Base-by-base conservation (phyloP, 164 flowering plant species). In the Aristolochia californica region DNA sequence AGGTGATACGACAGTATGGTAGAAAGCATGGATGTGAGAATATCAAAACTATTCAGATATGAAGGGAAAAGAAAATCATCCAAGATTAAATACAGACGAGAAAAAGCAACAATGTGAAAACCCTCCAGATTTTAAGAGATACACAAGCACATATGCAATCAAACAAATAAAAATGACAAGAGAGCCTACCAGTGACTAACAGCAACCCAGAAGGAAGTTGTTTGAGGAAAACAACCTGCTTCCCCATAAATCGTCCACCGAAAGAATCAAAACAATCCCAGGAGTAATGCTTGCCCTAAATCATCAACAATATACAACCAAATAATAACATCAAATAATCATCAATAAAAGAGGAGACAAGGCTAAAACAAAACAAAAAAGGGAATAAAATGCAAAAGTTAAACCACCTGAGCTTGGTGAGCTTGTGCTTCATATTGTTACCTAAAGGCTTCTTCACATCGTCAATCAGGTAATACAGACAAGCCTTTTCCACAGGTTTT, bases 391-490 rank as follows among this genome's bases (percentile, higher is more conserved):
- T 34, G 40, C 40, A 34, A 1, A 7, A 34, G 40, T 12, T 34
- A 12, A 34, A 34, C 7, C 40, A 34, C 40, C 10, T 34, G 40
- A 34, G 76, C 70, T 72, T 66, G 55, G 76, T 69, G 57, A 65
- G 70, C 34, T 62, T 63, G 40, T 27, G 57, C 65, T 85, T 88
- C 69, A 82, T 81, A 64, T 75, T 84, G 77, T 85, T 85, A 40
- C 68, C 56, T n/a, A 84, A 70, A 0, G 95, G 96, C 68, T 79
- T 81, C 84, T 83, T 85, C 45, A 90, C 78, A 24, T 90, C 94
- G 43, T 90, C 97, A 15, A 94, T 91, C 8, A 91, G 97, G 68
- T 91, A 91, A 58, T 79, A 88, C 76, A 85, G 88, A 23, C 88
- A 77, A 0, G 83, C 66, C 72, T 83, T 84, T 59, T 61, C 82